Evolutionary conservation across 768 basidiomycete species (phyloP), one percentile per base, ranked within the genome.

Genomic region (Gautieria morchelliformis): DNA sequence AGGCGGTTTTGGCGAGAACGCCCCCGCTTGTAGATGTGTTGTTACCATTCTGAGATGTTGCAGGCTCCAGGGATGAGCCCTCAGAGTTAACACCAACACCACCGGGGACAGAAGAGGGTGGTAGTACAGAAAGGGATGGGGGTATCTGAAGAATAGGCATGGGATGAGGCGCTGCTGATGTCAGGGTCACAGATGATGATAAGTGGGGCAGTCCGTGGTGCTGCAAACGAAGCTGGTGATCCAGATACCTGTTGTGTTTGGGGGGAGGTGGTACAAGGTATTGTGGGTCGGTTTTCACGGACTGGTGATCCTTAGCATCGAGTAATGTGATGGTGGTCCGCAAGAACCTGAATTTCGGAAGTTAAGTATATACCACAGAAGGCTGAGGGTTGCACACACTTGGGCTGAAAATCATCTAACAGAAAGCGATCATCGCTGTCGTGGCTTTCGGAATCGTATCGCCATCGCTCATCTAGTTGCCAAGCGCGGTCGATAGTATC

Each of bases 321-420:
- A 86, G 72, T 1, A 87, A 71, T 0, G 77, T 74, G 76, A 83
- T 81, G 47, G 74, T 68, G 42, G 80, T 75, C 42, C 74, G 72
- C 58, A 87, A 63, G 64, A 81, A 79, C 50, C 84, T 83, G 4
- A 46, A 22, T 42, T 52, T 17, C 22, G 52, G 7, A 9, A 37
- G 17, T 46, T 61, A 46, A 64, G 27, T 27, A 27, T 17, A 52
- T 39, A 5, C 47, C 14, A 15, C 12, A 10, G 8, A 40, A 15
- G 7, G 42, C 47, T 19, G 39, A 35, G 44, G 3, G 17, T 15
- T 14, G 39, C 5, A 62, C 65, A 69, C 40, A 75, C 81, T 78
- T 75, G 6, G 79, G 67, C 48, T 81, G 77, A 61, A 77, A 87
- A 58, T 90, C 89, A 61, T 91, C 87, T 8, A 89, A 66, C n/a